Conservation (phyloP, 345 rosid genomes). For the Eucalyptus marginata region DNA sequence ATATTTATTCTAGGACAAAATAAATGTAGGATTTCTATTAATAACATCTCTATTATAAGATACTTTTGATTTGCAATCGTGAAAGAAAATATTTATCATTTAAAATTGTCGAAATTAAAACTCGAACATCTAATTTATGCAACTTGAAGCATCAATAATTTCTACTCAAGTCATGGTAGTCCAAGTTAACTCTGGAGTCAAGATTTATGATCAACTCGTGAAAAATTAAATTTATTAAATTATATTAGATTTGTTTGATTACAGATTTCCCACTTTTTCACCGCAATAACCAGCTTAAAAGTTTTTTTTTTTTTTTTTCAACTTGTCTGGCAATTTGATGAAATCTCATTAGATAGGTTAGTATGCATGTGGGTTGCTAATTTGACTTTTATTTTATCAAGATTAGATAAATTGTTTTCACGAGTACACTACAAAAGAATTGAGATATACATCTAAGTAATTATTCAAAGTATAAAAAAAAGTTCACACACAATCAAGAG, state of each 20-base stretch:
- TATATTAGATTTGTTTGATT: background rate
- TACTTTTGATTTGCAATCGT: no score
- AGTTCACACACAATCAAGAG: no score
- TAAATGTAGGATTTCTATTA: background rate
- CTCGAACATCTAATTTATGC: rapidly evolving
- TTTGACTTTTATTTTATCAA: background rate
- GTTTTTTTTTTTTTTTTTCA: no score
- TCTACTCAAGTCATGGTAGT: background rate
- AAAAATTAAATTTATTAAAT: no score
- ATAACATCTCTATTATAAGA: background rate
- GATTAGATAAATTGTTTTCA: background rate
- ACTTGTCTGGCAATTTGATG: background rate
- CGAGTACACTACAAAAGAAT: background rate
- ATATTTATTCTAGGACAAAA: no score
- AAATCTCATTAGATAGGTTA: background rate
- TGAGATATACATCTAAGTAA: no score
- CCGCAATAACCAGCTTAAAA: background rate
- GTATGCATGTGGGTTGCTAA: background rate
- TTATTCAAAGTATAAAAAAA: no score
- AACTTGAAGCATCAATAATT: background rate
- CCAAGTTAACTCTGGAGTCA: background rate
- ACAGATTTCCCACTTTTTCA: background rate
- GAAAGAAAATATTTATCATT: no score
- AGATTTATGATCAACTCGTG: background rate
- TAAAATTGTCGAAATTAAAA: no score